Conservation (phyloP, 371 early-diverging fungal genomes). For the Lichtheimia ornata region DNA sequence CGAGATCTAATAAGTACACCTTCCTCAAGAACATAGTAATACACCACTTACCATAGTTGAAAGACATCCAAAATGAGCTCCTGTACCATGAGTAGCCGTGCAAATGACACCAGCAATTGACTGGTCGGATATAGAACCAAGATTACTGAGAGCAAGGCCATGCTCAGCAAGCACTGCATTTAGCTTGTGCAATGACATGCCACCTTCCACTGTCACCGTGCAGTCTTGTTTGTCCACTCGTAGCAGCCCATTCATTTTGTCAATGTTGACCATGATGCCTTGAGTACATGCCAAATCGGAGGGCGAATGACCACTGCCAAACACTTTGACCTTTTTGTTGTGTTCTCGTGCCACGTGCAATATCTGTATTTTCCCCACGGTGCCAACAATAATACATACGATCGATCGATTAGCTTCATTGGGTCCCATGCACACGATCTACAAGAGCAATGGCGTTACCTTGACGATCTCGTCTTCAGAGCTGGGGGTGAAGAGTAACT, state of each 20-base stretch:
- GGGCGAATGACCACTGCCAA: conserved; percentile 84
- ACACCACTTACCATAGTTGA: conserved; percentile 59
- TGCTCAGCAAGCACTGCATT: conserved; percentile 60
- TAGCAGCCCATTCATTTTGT: conserved; percentile 63
- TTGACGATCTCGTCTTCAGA: conserved; percentile 66
- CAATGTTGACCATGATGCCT: conserved; percentile 72
- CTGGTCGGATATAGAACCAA: conserved; percentile 88
- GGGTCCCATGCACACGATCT: neutral
- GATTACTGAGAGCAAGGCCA: conserved; percentile 69
- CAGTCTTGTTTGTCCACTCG: conserved; percentile 45
- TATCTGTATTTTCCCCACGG: conserved; percentile 36
- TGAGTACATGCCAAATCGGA: conserved; percentile 78
- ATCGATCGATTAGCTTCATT: neutral
- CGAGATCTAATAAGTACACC: neutral
- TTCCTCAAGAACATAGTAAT: neutral
- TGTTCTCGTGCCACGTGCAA: conserved; percentile 45
- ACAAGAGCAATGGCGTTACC: conserved; percentile 33
- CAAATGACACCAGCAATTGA: conserved; percentile 77
- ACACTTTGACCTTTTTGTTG: conserved; percentile 60
- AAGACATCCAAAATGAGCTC: conserved; percentile 67
- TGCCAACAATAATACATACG: no score
- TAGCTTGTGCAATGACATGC: conserved; percentile 68
- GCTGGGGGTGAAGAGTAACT: conserved; percentile 60
- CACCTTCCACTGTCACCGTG: conserved; percentile 71
- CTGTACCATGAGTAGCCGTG: conserved; percentile 85